Conservation (phyloP, 1,284 basidiomycete species). For the Ustilago esculenta region DNA sequence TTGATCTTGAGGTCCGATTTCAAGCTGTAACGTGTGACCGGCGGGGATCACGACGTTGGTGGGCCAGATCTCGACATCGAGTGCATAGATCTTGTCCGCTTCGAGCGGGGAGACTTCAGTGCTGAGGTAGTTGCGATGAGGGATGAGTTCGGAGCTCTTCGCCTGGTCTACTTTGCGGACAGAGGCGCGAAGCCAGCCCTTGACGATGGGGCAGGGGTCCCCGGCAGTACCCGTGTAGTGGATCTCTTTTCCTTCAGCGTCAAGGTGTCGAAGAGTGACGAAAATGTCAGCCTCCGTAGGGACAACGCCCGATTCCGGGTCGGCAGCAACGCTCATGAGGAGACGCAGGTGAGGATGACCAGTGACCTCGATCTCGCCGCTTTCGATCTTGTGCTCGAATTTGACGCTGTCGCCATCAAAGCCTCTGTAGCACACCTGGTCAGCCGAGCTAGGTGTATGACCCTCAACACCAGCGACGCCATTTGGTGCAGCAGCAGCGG, state of each 20-base stretch:
- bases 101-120: constrained; percentile 56
- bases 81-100: constrained; percentile 43
- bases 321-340: constrained; percentile 39
- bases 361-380: constrained; percentile 57
- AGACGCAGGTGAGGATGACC: constrained; percentile 62
- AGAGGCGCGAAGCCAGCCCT: constrained; percentile 66
- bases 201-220: constrained; percentile 62
- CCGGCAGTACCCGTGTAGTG: constrained; percentile 66
- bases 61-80: constrained; percentile 66
- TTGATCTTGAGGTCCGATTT: constrained; percentile 49
- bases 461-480: constrained; percentile 11
- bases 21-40: constrained; percentile 58
- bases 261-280: constrained; percentile 64
- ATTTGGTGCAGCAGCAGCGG: constrained; percentile 21
- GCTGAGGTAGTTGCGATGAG: constrained; percentile 59
- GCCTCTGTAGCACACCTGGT: constrained; percentile 10
- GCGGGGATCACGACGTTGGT: constrained; percentile 60
- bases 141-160: constrained; percentile 48
- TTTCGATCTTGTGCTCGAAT: constrained; percentile 10
- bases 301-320: constrained; percentile 18
- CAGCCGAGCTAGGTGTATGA: background rate
- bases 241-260: constrained; percentile 62
- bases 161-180: constrained; percentile 55
- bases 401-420: constrained; percentile 17
- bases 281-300: constrained; percentile 67